Evolutionary conservation across 768 basidiomycete species (phyloP).

Genomic region (Symmetrospora coprosmae): DNA sequence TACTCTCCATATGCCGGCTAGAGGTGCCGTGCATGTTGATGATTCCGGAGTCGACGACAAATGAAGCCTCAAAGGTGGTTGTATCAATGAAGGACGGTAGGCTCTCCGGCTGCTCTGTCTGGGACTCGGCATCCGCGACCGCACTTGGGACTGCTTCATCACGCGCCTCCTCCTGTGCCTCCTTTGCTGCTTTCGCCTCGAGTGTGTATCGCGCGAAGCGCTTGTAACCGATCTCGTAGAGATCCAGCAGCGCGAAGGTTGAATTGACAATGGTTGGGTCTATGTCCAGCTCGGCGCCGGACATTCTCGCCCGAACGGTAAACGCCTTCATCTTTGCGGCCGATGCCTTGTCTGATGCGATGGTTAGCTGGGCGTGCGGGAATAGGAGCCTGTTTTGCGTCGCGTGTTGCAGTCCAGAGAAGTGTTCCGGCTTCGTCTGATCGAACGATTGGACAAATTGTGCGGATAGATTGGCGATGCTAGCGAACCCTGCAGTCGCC

Average conservation of each 20-base stretch:
- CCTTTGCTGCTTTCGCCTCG: not conserved
- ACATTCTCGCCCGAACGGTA: slow-evolving; percentile 48
- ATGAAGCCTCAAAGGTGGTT: slow-evolving; percentile 33
- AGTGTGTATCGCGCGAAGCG: slow-evolving; percentile 42
- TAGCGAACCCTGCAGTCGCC: slow-evolving; percentile 63
- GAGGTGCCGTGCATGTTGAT: slow-evolving; percentile 32
- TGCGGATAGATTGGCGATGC: slow-evolving; percentile 59
- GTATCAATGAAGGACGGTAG: not conserved
- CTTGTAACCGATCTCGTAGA: slow-evolving; percentile 64
- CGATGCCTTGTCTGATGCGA: slow-evolving; percentile 12
- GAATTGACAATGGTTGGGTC: slow-evolving; percentile 66
- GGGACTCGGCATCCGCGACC: not conserved
- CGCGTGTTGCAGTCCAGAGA: slow-evolving; percentile 45
- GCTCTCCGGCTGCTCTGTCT: not conserved
- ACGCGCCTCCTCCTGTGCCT: not conserved
- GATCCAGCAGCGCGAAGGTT: slow-evolving; percentile 66
- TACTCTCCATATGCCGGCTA: too few relatives aligned
- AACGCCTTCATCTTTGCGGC: slow-evolving; percentile 45
- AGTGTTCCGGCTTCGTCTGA: slow-evolving; percentile 56
- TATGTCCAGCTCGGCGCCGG: slow-evolving; percentile 70
- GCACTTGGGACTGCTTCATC: not conserved
- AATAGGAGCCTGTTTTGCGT: slow-evolving; percentile 61
- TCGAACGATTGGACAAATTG: slow-evolving; percentile 70
- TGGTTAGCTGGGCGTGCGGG: slow-evolving; percentile 38
- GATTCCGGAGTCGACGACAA: slow-evolving; percentile 71